A percentile compares a stretch with the other conserved stretches of the same genome.
These are phyloP conservation scores for Crithidia thermophila DNA, from an alignment of 208 protist genomes.

Conservation along the genomic window DNA sequence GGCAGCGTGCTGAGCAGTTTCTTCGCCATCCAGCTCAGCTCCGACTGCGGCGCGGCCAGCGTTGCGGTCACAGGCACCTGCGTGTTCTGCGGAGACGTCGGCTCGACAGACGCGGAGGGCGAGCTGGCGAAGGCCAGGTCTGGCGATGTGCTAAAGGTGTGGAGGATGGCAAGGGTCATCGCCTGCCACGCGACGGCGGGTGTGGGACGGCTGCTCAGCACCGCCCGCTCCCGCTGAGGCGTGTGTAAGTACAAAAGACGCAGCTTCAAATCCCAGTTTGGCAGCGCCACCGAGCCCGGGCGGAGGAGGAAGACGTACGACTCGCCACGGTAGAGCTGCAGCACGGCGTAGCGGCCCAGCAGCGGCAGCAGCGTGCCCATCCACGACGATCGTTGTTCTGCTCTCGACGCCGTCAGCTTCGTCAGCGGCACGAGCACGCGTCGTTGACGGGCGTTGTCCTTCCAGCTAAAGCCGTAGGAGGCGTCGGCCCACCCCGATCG, in stretches of 20 bases:
- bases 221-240: constrained; percentile 29
- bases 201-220: constrained; percentile 35
- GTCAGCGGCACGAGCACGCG: constrained; percentile 44
- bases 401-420: not conserved
- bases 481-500: constrained; percentile 27
- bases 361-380: not conserved
- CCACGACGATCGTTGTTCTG: not conserved
- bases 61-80: too few species aligned
- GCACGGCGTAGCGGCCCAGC: constrained; percentile 28
- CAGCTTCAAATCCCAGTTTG: constrained; percentile 50
- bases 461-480: constrained; percentile 43
- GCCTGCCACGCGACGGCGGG: constrained; percentile 15
- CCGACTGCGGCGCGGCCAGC: not conserved
- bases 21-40: not conserved
- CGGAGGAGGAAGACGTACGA: constrained; percentile 58
- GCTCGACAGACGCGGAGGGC: too few species aligned
- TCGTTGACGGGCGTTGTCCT: constrained; percentile 59
- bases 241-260: constrained; percentile 45
- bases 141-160: constrained; percentile 4
- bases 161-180: not conserved
- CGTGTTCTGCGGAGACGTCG: too few species aligned
- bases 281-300: constrained; percentile 27
- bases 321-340: constrained; percentile 65
- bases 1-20: constrained; percentile 12
- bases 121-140: constrained; percentile 2